Evolutionary conservation across 176 grass and related monocot species (phyloP), one percentile per base, ranked within the genome.

Genomic region (Urochloa ruziziensis): DNA sequence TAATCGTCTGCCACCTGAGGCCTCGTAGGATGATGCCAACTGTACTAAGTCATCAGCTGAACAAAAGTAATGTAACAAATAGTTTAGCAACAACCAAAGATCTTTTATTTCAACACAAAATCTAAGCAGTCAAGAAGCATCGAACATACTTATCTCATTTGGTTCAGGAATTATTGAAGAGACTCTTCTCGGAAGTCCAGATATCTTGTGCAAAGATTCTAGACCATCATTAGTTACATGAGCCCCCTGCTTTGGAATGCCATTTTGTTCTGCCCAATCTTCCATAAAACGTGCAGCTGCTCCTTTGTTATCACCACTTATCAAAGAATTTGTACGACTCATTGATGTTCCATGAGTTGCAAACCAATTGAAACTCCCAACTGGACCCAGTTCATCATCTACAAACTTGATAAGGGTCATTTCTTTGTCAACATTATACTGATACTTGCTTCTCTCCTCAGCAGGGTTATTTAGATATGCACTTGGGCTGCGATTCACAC

Each of bases 351-450:
- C 96, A 60, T 99, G 96, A 65, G 96, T 99, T 74, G 96, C 93
- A 82, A 96, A 99, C 96, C 93, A 99, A 75, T 94, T 96, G 75
- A 99, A 99, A 86, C 91, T 99, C 59, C 96, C 96, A 85, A 95
- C 40, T 30, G 91, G 85, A 48, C 96, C 96, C 67, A 84, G 49
- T 80, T 92, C 70, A 72, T 99, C 80, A 80, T 92, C 91, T 72
- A 96, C 87, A 89, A 99, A 99, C 90, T 96, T 99, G 44, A 99
- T 65, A 2, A 96, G 75, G 18, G 93, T 98, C 96, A 99, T 99
- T 89, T 83, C 80, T 90, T 80, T 96, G 80, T 99, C 96, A 81
- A 99, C 93, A 62, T 99, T 85, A 57, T 93, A 92, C 46, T 83
- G 42, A 81, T 99, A 96, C 62, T 94, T 82, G 44, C 72, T 87